A percentile compares a stretch with the other conserved stretches of the same genome.
Evolutionary conservation across 2,329 filamentous ascomycete species (phyloP).

Genomic region (Cercospora beticola): DNA sequence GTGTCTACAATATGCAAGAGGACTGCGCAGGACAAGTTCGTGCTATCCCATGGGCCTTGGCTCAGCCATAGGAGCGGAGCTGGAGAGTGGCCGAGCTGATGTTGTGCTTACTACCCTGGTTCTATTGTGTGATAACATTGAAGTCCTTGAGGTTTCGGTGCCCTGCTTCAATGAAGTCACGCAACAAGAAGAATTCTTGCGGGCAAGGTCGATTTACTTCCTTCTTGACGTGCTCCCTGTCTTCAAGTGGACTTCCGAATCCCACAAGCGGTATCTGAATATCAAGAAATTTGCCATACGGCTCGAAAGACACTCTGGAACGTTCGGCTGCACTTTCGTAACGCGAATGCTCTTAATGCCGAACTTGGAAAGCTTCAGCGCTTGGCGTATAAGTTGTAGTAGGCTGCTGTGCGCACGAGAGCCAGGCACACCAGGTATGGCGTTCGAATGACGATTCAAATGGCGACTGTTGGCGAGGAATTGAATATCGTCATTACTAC

Average conservation of each 20-base stretch:
- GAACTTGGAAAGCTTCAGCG: conserved; percentile 6
- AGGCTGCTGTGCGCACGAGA: conserved; percentile 1
- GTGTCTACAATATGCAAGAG: conserved; percentile 13
- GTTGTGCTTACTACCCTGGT: conserved; percentile 14
- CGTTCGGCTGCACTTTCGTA: conserved; percentile 10
- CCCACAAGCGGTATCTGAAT: conserved; percentile 6
- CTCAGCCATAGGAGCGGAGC: conserved; percentile 15
- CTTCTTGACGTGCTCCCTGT: conserved; percentile 8
- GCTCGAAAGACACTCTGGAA: conserved; percentile 13
- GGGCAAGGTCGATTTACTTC: conserved; percentile 5
- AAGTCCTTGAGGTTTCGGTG: conserved; percentile 14
- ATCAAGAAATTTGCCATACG: conserved; percentile 11
- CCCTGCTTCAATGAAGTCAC: conserved; percentile 5
- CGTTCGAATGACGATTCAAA: too few species aligned
- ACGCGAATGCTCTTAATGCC: conserved; percentile 12
- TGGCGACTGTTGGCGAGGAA: background rate
- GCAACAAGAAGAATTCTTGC: conserved; percentile 4
- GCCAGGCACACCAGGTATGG: conserved; percentile 2
- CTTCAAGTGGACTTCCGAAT: conserved; percentile 4
- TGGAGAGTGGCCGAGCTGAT: conserved; percentile 17
- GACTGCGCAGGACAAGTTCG: conserved; percentile 6
- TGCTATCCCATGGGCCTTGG: conserved; percentile 16
- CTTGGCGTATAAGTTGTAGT: conserved; percentile 12
- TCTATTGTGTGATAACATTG: conserved; percentile 13
- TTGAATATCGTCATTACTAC: background rate